These are phyloP conservation scores for Eucalyptus sp. DNA, from an alignment of 345 rosid species.

Conservation along the genomic window DNA sequence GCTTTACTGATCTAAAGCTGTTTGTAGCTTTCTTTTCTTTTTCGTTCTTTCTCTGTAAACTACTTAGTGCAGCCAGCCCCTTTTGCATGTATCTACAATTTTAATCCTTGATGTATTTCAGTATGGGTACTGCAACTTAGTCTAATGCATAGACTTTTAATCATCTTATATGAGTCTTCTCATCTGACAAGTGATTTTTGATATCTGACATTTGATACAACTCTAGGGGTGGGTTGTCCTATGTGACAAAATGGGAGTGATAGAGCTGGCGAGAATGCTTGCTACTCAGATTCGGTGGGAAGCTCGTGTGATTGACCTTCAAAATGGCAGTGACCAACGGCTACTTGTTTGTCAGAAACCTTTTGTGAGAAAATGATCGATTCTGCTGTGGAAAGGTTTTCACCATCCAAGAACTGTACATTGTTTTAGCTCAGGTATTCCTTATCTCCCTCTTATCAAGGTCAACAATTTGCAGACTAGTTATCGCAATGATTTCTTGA, in stretches of 20 bases:
- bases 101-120: neutral
- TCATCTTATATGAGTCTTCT: neutral
- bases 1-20: neutral
- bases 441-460: neutral
- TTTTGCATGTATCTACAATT: neutral
- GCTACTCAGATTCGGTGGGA: conserved; percentile 89
- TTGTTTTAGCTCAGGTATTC: conserved; percentile 28
- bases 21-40: neutral
- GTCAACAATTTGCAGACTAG: neutral
- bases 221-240: conserved; percentile 89
- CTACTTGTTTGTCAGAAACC: conserved; percentile 96
- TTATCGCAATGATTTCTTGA: neutral
- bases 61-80: neutral
- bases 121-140: neutral
- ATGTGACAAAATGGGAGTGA: conserved; percentile 58
- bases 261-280: conserved; percentile 72
- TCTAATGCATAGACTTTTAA: neutral
- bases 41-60: neutral
- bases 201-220: neutral
- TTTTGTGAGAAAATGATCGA: conserved; percentile 57
- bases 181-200: neutral
- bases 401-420: conserved; percentile 8
- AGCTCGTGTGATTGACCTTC: conserved; percentile 91
- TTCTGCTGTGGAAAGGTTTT: conserved; percentile 2
- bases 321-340: conserved; percentile 92